A percentile compares a stretch with the other conserved stretches of the same genome.
Evolutionary conservation across 768 basidiomycete genomes (phyloP).

Genomic region (Termitomyces sp.): DNA sequence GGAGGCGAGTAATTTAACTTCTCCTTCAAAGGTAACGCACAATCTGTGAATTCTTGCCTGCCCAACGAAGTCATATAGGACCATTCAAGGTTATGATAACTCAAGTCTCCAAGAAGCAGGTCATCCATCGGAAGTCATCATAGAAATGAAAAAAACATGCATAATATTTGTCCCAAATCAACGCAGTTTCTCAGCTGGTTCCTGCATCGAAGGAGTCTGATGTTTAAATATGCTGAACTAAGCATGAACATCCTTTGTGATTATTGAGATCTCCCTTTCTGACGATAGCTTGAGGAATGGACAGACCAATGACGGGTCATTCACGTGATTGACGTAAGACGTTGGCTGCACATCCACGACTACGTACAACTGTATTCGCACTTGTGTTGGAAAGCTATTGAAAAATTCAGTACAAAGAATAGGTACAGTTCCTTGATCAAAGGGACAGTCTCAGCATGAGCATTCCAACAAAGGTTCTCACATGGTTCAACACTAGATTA

Average conservation of each 20-base stretch:
- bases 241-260: background rate
- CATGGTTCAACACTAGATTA: background rate
- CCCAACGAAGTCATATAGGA: background rate
- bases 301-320: background rate
- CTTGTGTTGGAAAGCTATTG: background rate
- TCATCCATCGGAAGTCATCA: too few relatives aligned
- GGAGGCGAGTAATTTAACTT: background rate
- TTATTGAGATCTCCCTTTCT: background rate
- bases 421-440: background rate
- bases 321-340: background rate
- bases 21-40: background rate
- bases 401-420: background rate
- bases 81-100: background rate
- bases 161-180: too few relatives aligned
- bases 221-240: too few relatives aligned
- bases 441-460: background rate
- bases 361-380: background rate
- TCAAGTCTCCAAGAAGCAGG: too few relatives aligned
- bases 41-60: background rate
- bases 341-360: background rate
- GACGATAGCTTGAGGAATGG: background rate
- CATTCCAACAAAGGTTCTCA: background rate
- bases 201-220: background rate
- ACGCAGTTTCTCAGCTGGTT: background rate
- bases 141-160: too few relatives aligned